A percentile compares a stretch with the other conserved stretches of the same genome.
phyloP scores from a whole-genome alignment of 352 stramenopile species.

The Phytophthora megakarya region DNA sequence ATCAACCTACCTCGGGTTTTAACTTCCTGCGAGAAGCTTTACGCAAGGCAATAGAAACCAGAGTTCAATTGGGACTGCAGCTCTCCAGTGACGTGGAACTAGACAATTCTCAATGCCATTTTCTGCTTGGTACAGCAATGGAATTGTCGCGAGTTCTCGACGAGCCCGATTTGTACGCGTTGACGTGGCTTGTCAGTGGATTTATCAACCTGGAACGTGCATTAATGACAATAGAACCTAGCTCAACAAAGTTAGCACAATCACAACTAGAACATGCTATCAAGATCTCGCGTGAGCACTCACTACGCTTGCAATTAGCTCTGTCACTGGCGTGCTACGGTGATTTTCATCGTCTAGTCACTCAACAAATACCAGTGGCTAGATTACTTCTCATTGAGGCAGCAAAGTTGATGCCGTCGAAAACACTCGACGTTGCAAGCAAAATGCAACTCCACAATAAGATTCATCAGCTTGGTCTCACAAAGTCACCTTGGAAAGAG shows the following conservation, averaged over 20 bases:
- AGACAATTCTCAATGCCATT: slow-evolving; percentile 35
- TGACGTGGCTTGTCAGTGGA: slow-evolving; percentile 52
- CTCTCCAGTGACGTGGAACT: slow-evolving; percentile 39
- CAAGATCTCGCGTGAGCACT: slow-evolving; percentile 41
- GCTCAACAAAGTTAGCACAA: slow-evolving; percentile 28
- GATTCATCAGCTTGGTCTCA: slow-evolving; percentile 35
- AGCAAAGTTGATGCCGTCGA: slow-evolving; percentile 35
- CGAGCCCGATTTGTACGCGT: slow-evolving; percentile 47
- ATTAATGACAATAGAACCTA: slow-evolving; percentile 6
- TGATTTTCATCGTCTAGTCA: slow-evolving; percentile 34
- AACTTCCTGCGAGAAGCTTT: slow-evolving; percentile 42
- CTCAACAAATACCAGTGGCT: slow-evolving; percentile 11
- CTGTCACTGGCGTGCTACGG: slow-evolving; percentile 46
- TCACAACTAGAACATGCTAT: slow-evolving; percentile 41
- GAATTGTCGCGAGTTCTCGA: slow-evolving; percentile 42
- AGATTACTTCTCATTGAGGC: slow-evolving; percentile 38
- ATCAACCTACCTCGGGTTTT: slow-evolving; percentile 32
- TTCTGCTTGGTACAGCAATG: slow-evolving; percentile 47
- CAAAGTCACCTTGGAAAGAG: not conserved
- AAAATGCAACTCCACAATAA: slow-evolving; percentile 59
- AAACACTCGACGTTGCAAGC: slow-evolving; percentile 32
- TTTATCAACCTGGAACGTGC: slow-evolving; percentile 46
- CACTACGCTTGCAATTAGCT: slow-evolving; percentile 37
- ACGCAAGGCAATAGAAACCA: slow-evolving; percentile 42
- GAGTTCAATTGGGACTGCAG: slow-evolving; percentile 50